These are phyloP conservation scores for Inonotus obliquus DNA, from an alignment of 1,284 basidiomycete genomes.

Conservation along the genomic window DNA sequence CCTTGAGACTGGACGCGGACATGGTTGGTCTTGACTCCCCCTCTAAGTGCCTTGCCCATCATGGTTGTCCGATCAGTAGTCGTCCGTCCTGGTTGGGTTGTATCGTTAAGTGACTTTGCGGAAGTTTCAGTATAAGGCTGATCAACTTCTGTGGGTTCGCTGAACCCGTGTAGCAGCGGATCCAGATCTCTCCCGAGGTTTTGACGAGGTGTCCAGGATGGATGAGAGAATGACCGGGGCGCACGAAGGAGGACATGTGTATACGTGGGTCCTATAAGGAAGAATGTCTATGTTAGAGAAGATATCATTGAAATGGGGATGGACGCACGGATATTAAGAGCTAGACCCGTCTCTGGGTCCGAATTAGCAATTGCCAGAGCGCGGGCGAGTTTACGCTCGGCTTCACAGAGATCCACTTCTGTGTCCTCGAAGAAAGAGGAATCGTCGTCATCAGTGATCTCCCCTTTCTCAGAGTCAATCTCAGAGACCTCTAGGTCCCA, in stretches of 20 bases:
- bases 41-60: slow-evolving; percentile 13
- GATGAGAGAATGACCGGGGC: slow-evolving; percentile 64
- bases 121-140: too few relatives aligned
- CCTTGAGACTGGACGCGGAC: slow-evolving; percentile 44
- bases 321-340: slow-evolving; percentile 53
- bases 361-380: slow-evolving; percentile 51
- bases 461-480: slow-evolving; percentile 23
- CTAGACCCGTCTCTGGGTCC: slow-evolving; percentile 54
- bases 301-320: not conserved
- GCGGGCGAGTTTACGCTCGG: slow-evolving; percentile 57
- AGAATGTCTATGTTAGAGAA: not conserved
- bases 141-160: slow-evolving; percentile 25
- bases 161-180: slow-evolving; percentile 34
- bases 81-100: too few relatives aligned
- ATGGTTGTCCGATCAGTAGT: too few relatives aligned
- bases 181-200: slow-evolving; percentile 42
- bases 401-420: slow-evolving; percentile 28
- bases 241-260: slow-evolving; percentile 67
- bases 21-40: slow-evolving; percentile 47
- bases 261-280: slow-evolving; percentile 54
- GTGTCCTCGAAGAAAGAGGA: not conserved
- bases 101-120: too few relatives aligned
- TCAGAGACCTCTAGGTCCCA: slow-evolving; percentile 13
- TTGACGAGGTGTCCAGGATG: slow-evolving; percentile 71
- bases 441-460: slow-evolving; percentile 19